Evolutionary conservation across 495 filamentous ascomycete species (phyloP).

Genomic region (Penicillium herquei): DNA sequence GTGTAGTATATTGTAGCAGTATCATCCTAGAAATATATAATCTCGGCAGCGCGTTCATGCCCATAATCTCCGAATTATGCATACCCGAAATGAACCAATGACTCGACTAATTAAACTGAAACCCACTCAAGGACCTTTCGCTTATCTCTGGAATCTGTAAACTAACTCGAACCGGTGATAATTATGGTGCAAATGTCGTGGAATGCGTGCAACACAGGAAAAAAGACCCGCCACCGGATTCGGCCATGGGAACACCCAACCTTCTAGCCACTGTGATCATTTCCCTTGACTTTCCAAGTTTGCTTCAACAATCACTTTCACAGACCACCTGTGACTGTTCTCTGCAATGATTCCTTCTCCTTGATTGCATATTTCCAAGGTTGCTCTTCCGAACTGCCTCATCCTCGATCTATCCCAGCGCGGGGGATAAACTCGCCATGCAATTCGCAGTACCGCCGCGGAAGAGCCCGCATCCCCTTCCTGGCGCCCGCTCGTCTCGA

Average conservation of each 20-base stretch:
- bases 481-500: constrained; percentile 57
- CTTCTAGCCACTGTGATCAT: not conserved
- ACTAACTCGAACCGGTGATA: not conserved
- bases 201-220: constrained; percentile 43
- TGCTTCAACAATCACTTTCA: not conserved
- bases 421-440: constrained; percentile 54
- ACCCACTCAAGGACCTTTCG: not conserved
- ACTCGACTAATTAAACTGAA: not conserved
- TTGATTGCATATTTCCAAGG: no score
- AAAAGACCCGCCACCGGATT: constrained; percentile 56
- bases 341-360: constrained; percentile 21
- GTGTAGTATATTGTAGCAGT: no score
- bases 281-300: no score
- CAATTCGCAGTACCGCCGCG: constrained; percentile 89
- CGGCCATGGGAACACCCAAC: constrained; percentile 2
- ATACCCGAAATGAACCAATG: not conserved
- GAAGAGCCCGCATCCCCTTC: constrained; percentile 70
- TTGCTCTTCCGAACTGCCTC: not conserved
- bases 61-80: not conserved
- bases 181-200: not conserved
- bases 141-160: not conserved
- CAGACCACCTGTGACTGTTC: not conserved
- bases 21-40: no score
- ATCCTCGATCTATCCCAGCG: constrained; percentile 13
- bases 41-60: not conserved